phyloP scores from a whole-genome alignment of 768 basidiomycete genomes.

The Saitozyma sp. region DNA sequence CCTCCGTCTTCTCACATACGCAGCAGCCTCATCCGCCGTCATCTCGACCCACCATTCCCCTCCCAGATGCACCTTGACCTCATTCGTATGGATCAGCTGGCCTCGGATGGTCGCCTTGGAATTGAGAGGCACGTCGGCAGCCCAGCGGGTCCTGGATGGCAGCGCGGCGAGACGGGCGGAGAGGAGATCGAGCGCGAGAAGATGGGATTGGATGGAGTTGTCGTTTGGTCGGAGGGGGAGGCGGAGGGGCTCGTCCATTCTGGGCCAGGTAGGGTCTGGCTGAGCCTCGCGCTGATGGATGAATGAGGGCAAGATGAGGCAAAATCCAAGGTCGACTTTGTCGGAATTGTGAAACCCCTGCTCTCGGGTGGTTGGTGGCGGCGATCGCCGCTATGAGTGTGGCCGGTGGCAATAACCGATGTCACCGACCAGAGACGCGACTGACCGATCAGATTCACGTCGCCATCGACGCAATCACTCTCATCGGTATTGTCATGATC shows the following conservation, averaged over 20 bases:
- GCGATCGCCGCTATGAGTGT: neutral
- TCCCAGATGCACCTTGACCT: slow-evolving; percentile 34
- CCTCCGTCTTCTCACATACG: slow-evolving; percentile 31
- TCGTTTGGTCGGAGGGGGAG: slow-evolving; percentile 21
- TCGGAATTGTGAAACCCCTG: neutral
- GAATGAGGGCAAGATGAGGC: neutral
- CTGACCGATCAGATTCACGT: no score
- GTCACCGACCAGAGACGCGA: no score
- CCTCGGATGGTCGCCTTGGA: slow-evolving; percentile 30
- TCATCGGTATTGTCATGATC: neutral
- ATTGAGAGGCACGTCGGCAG: slow-evolving; percentile 24
- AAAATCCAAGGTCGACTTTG: neutral
- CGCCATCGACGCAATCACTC: neutral
- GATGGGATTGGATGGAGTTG: slow-evolving; percentile 19
- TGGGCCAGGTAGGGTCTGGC: neutral
- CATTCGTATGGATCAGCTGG: slow-evolving; percentile 21
- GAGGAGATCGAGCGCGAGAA: slow-evolving; percentile 24
- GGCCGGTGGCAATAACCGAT: no score
- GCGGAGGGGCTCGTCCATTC: slow-evolving; percentile 12
- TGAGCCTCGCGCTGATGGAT: neutral
- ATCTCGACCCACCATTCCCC: slow-evolving; percentile 40
- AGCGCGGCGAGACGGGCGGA: slow-evolving; percentile 11
- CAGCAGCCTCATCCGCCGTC: slow-evolving; percentile 33
- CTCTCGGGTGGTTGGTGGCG: neutral
- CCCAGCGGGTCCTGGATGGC: slow-evolving; percentile 17